Conservation (phyloP, 306 rosid species). For the Cicer judaicum region DNA sequence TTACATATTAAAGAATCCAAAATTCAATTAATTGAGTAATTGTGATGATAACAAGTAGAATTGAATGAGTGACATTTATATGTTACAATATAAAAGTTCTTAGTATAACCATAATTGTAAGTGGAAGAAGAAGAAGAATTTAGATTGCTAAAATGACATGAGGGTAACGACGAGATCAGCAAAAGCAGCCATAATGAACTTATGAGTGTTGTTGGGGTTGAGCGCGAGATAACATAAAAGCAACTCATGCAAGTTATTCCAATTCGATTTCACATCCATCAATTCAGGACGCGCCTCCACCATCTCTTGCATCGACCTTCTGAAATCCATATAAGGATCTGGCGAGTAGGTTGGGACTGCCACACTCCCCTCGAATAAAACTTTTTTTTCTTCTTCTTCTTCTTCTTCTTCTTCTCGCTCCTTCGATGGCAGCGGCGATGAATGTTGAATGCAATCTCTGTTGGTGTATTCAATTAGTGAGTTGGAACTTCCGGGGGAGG, state of each 20-base stretch:
- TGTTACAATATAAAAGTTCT: not conserved
- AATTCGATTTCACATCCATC: conserved; percentile 60
- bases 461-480: conserved; percentile 65
- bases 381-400: conserved; percentile 21
- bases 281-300: conserved; percentile 78
- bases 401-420: not conserved
- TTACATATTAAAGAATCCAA: conserved; percentile 8
- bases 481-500: conserved; percentile 88
- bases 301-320: conserved; percentile 94
- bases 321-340: conserved; percentile 83
- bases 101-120: too few species aligned
- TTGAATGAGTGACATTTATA: too few species aligned
- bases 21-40: too few species aligned
- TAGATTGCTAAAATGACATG: conserved; percentile 45
- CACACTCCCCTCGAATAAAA: conserved; percentile 60
- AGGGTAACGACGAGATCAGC: conserved; percentile 74
- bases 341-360: conserved; percentile 81
- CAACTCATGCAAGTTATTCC: conserved; percentile 84
- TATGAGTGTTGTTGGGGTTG: conserved; percentile 78
- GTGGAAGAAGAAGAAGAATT: not conserved
- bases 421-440: not conserved
- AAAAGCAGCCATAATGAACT: conserved; percentile 80
- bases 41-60: too few species aligned
- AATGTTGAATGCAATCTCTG: not conserved
- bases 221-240: conserved; percentile 83